Evolutionary conservation across 345 rosid species (phyloP).

Genomic region (Syzygium aromaticum): DNA sequence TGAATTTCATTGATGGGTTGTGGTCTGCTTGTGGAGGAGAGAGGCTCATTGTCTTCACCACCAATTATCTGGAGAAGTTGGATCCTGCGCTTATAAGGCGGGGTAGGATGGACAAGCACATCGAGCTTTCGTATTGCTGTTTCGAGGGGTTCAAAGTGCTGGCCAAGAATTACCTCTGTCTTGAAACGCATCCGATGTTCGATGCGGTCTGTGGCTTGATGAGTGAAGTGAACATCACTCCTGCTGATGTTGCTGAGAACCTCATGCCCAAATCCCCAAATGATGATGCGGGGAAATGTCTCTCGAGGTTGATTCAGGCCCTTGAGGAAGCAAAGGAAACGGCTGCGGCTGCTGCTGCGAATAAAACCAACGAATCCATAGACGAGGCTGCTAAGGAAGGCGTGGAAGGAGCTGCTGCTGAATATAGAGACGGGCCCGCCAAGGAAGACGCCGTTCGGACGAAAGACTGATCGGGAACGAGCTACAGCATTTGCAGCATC

Average conservation of each 20-base stretch:
- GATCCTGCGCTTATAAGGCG: conserved; percentile 69
- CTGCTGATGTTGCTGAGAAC: conserved; percentile 48
- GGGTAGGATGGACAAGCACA: conserved; percentile 60
- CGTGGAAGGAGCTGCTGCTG: background rate
- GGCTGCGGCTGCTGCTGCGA: conserved; percentile 3
- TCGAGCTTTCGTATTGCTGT: conserved; percentile 36
- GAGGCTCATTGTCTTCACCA: conserved; percentile 54
- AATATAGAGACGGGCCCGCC: background rate
- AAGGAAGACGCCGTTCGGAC: background rate
- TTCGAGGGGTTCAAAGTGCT: conserved; percentile 40
- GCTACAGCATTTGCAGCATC: background rate
- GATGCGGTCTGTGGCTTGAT: conserved; percentile 11
- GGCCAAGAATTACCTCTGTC: conserved; percentile 32
- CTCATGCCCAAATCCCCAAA: conserved; percentile 39
- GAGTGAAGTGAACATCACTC: conserved; percentile 24
- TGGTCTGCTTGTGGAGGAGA: conserved; percentile 74
- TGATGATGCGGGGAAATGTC: conserved; percentile 22
- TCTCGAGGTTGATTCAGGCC: conserved; percentile 24
- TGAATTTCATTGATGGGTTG: conserved; percentile 62
- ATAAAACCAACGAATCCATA: background rate
- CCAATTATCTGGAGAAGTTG: conserved; percentile 50
- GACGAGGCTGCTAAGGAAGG: background rate
- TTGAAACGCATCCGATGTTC: conserved; percentile 26
- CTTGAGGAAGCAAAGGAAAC: conserved; percentile 23
- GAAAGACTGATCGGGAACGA: background rate